These are phyloP conservation scores for Scutellaria galericulata DNA, from an alignment of 257 asterid genomes.

Conservation along the genomic window DNA sequence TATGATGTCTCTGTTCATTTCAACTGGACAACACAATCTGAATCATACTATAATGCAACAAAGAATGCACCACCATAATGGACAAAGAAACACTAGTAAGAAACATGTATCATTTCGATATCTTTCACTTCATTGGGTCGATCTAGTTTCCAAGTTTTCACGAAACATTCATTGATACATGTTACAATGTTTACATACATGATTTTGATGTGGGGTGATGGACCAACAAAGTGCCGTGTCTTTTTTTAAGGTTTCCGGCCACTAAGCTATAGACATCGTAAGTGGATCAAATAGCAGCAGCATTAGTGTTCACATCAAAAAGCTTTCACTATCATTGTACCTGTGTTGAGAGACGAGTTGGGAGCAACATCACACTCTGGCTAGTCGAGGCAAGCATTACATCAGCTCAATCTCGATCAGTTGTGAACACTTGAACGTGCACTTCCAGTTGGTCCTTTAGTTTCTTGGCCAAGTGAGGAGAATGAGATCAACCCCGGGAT, in stretches of 20 bases:
- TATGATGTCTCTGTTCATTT: slow-evolving; percentile 15
- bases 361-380: slow-evolving; percentile 12
- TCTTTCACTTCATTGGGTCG: slow-evolving; percentile 31
- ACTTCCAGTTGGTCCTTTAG: slow-evolving; percentile 2
- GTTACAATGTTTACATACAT: slow-evolving; percentile 16
- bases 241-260: slow-evolving; percentile 37
- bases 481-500: slow-evolving; percentile 26
- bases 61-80: slow-evolving; percentile 12
- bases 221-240: slow-evolving; percentile 23
- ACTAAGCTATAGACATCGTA: slow-evolving; percentile 40
- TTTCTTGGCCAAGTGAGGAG: slow-evolving; percentile 22
- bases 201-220: slow-evolving; percentile 26
- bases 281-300: slow-evolving; percentile 28
- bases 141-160: slow-evolving; percentile 24
- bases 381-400: slow-evolving; percentile 31
- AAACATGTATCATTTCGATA: not conserved
- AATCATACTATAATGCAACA: slow-evolving; percentile 11
- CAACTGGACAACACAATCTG: not conserved
- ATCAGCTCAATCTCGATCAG: slow-evolving; percentile 29
- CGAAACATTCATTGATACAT: slow-evolving; percentile 28
- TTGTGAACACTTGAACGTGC: slow-evolving; percentile 12
- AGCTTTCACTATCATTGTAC: slow-evolving; percentile 27
- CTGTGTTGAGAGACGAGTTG: not conserved
- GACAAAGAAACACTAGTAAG: not conserved
- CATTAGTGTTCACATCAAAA: slow-evolving; percentile 16